Base-by-base conservation (phyloP, 768 basidiomycete species). In the Thelephora ganbajun region DNA sequence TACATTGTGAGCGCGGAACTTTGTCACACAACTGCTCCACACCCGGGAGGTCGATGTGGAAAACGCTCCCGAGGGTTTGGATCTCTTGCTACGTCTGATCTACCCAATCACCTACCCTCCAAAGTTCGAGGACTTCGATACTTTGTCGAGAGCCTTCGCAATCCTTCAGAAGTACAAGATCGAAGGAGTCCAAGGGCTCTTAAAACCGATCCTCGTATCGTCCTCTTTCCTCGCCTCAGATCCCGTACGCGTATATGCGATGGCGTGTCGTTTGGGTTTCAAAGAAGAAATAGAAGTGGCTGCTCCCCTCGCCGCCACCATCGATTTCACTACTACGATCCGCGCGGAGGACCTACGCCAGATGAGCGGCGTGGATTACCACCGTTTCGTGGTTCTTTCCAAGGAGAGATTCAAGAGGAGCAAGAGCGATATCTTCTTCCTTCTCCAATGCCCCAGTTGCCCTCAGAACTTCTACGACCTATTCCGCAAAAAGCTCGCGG, bases 21-120 rank as follows among this genome's bases (percentile, higher is more conserved):
- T n/a, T n/a, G n/a, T n/a, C n/a, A n/a, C n/a, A n/a, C n/a, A n/a
- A n/a, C n/a, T n/a, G n/a, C n/a, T n/a, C n/a, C n/a, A n/a, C n/a
- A n/a, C n/a, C n/a, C n/a, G n/a, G 5, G 39, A 51, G 23, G 39
- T 57, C 18, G 45, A 49, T 11, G 46, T 58, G 11, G 7, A 41
- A 2, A 57, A 60, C 34, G 49, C 50, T 34, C 41, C 41, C 2
- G 18, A 35, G 13, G 53, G 47, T 2, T 22, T 60, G 26, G 53
- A 58, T 1, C 7, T 23, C 6, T 48, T 61, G 33, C 55, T 60
- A 11, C 52, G 52, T 5, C 33, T 54, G 33, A 47, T 50, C 44
- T 60, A 60, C 41, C 59, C 59, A n/a, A 33, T 35, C 26, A 6
- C 22, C 9, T 33, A 26, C 2, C 48, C 50, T 12, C 5, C 36